Percentiles rank a stretch among this genome's conserved stretches.
phyloP scores from a whole-genome alignment of 441 rosid genomes.

The Adansonia gregorii region DNA sequence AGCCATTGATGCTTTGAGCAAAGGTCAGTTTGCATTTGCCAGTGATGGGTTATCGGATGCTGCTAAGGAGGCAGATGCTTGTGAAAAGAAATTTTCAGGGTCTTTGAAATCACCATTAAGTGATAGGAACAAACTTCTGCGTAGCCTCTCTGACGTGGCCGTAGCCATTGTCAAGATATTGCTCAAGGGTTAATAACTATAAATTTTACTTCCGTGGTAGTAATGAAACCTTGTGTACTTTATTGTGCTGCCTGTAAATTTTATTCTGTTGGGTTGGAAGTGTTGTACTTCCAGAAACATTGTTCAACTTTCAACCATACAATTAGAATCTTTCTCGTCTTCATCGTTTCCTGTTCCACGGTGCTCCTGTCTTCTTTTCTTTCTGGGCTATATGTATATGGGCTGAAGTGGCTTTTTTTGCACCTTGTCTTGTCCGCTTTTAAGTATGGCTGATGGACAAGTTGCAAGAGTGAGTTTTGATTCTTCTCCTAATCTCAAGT shows the following conservation, averaged over 20 bases:
- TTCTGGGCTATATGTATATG: neutral
- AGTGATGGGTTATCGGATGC: constrained; percentile 60
- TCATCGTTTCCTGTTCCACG: neutral
- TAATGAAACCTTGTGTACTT: neutral
- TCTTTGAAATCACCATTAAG: constrained; percentile 43
- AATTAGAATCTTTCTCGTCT: constrained; percentile 7
- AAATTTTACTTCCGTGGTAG: neutral
- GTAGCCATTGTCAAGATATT: constrained; percentile 59
- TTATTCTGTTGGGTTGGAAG: neutral
- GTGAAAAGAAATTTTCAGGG: constrained; percentile 58
- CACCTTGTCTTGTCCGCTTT: neutral
- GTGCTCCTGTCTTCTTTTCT: neutral
- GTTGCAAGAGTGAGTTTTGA: no score
- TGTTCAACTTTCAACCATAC: neutral
- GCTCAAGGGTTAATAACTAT: constrained; percentile 34
- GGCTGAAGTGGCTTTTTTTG: neutral
- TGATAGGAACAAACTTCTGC: constrained; percentile 53
- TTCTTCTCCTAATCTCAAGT: neutral
- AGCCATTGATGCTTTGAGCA: constrained; percentile 63
- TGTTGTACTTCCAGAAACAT: neutral
- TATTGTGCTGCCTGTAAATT: constrained; percentile 4
- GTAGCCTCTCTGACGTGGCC: constrained; percentile 65
- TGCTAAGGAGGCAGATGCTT: constrained; percentile 56
- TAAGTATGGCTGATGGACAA: no score
- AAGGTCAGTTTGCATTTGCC: constrained; percentile 61